Percentiles rank a stretch among this genome's conserved stretches.
Conservation (phyloP, 2,329 filamentous ascomycete species). For the Triangularia verruculosa region DNA sequence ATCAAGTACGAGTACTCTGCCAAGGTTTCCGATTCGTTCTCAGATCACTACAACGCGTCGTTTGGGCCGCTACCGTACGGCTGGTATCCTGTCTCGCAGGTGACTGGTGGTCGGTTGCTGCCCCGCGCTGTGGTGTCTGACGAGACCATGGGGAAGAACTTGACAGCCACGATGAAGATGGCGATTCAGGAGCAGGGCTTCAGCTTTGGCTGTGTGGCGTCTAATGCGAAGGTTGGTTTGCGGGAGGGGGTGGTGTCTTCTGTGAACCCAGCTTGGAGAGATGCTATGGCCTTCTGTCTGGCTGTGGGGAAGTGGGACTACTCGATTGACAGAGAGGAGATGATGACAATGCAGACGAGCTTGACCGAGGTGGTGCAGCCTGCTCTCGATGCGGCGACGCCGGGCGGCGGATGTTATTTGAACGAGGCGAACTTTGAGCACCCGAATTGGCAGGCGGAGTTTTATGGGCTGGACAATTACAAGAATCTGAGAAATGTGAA, state of each 20-base stretch:
- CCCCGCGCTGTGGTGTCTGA: neutral
- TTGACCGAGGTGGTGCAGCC: neutral
- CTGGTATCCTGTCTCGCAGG: neutral
- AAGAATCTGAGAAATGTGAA: neutral
- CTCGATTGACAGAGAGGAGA: neutral
- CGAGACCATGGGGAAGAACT: neutral
- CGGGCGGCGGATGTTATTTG: neutral
- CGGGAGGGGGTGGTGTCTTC: neutral
- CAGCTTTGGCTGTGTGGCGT: neutral
- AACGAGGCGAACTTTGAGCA: neutral
- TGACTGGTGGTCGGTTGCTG: neutral
- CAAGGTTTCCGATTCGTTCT: neutral
- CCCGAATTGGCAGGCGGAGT: neutral
- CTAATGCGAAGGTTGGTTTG: neutral
- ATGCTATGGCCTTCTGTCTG: neutral
- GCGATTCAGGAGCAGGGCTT: neutral
- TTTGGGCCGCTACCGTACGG: neutral
- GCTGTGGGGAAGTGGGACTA: neutral
- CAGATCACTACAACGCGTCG: neutral
- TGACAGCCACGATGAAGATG: neutral
- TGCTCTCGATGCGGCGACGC: neutral
- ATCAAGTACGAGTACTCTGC: neutral
- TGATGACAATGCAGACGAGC: neutral
- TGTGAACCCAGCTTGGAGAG: neutral
- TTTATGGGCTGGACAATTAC: neutral